A percentile compares a stretch with the other conserved stretches of the same genome.
Conservation (phyloP, 352 stramenopile species). For the Hyaloperonospora brassicae region DNA sequence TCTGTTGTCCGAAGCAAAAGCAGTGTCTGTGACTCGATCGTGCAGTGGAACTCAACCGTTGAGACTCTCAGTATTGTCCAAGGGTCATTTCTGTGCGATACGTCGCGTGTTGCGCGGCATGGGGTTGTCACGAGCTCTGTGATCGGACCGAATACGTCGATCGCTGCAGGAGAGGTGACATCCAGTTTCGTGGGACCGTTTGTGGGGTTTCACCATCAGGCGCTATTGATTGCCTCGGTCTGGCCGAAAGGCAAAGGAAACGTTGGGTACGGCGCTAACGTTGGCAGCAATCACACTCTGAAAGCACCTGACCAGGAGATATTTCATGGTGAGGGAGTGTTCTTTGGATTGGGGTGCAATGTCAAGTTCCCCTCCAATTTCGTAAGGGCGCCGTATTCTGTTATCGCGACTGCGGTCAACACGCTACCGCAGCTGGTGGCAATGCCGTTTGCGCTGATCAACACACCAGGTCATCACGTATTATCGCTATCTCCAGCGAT, state of each 20-base stretch:
- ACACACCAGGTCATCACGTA: constrained; percentile 67
- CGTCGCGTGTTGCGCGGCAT: constrained; percentile 68
- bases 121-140: constrained; percentile 82
- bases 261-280: constrained; percentile 91
- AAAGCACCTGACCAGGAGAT: constrained; percentile 87
- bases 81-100: constrained; percentile 67
- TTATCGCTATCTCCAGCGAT: constrained; percentile 67
- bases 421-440: constrained; percentile 82
- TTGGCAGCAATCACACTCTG: constrained; percentile 96
- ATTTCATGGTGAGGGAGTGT: constrained; percentile 89
- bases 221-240: constrained; percentile 86
- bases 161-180: constrained; percentile 87
- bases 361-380: constrained; percentile 95
- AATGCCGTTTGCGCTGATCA: constrained; percentile 79
- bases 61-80: constrained; percentile 62
- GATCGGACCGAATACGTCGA: constrained; percentile 75
- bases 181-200: constrained; percentile 90
- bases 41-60: constrained; percentile 68
- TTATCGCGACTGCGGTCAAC: constrained; percentile 89
- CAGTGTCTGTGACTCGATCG: constrained; percentile 49
- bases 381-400: constrained; percentile 85
- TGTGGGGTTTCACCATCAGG: constrained; percentile 92
- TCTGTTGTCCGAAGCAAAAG: constrained; percentile 47
- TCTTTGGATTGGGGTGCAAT: constrained; percentile 91
- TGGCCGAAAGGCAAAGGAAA: constrained; percentile 92